Evolutionary conservation across 1,284 basidiomycete species (phyloP).

Genomic region (Meira miltonrushii): DNA sequence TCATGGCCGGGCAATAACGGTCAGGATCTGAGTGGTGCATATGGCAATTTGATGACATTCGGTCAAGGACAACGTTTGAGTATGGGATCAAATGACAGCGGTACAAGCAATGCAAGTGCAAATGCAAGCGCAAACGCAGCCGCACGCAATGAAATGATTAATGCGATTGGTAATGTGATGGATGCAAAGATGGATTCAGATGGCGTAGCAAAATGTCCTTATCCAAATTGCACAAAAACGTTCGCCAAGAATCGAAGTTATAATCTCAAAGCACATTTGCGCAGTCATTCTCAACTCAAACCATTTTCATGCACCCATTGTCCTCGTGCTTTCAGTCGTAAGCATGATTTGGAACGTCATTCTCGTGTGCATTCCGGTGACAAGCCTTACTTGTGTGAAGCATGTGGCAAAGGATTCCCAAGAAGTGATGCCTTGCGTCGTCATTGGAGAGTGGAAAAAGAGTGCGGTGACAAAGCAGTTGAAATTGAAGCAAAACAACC

Average conservation of each 20-base stretch:
- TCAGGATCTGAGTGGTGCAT: no score
- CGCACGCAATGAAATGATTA: slow-evolving; percentile 32
- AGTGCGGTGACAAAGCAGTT: slow-evolving; percentile 38
- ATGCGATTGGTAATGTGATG: slow-evolving; percentile 38
- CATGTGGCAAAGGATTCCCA: slow-evolving; percentile 49
- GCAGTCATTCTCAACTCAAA: slow-evolving; percentile 43
- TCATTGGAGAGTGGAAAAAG: slow-evolving; percentile 48
- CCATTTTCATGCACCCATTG: slow-evolving; percentile 48
- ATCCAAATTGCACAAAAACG: slow-evolving; percentile 44
- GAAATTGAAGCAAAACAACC: slow-evolving; percentile 36
- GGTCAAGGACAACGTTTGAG: no score
- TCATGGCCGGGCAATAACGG: no score
- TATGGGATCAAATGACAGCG: no score
- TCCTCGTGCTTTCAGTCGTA: slow-evolving; percentile 45
- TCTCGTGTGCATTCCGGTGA: slow-evolving; percentile 50
- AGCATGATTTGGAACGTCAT: slow-evolving; percentile 50
- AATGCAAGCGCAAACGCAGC: slow-evolving; percentile 8
- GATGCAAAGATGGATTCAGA: slow-evolving; percentile 38
- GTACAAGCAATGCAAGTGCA: no score
- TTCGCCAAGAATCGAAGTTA: slow-evolving; percentile 47
- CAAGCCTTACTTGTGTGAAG: slow-evolving; percentile 49
- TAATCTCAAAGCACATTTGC: slow-evolving; percentile 45
- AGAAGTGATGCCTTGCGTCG: slow-evolving; percentile 47
- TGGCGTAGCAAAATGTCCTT: slow-evolving; percentile 39
- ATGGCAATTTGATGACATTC: no score